Conservation (phyloP, 495 filamentous ascomycete species). For the Tuber borchii region DNA sequence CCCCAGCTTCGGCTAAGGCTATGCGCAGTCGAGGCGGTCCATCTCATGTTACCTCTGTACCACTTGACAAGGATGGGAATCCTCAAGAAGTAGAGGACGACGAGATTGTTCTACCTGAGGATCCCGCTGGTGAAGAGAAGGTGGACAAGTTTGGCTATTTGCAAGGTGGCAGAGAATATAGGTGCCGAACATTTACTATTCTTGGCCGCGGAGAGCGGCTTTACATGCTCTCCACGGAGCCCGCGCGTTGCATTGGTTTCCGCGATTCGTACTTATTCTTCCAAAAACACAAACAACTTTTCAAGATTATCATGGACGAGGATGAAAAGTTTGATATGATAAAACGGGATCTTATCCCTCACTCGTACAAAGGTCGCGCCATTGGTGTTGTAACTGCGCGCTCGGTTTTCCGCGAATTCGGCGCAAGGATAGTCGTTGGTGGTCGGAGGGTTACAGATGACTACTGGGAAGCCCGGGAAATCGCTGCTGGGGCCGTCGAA, state of each 20-base stretch:
- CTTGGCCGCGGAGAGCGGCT: conserved; percentile 71
- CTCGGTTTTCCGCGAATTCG: conserved; percentile 95
- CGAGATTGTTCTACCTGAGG: conserved; percentile 80
- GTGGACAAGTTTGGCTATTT: conserved; percentile 82
- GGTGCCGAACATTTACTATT: conserved; percentile 88
- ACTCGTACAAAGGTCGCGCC: conserved; percentile 94
- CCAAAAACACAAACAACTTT: conserved; percentile 87
- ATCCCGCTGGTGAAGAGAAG: conserved; percentile 83
- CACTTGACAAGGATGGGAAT: conserved; percentile 91
- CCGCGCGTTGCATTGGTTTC: conserved; percentile 92
- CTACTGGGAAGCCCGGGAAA: conserved; percentile 73
- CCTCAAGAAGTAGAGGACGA: conserved; percentile 86
- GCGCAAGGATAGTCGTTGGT: conserved; percentile 85
- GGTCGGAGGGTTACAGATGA: conserved; percentile 81
- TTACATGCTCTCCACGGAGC: conserved; percentile 98
- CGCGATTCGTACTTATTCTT: conserved; percentile 97
- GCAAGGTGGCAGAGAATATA: conserved; percentile 75
- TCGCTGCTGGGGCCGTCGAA: conserved; percentile 73
- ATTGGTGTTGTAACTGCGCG: conserved; percentile 96
- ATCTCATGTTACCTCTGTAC: conserved; percentile 68
- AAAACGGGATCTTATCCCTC: conserved; percentile 85
- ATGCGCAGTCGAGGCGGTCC: conserved; percentile 63
- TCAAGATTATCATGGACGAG: conserved; percentile 92
- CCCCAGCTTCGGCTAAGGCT: conserved; percentile 66
- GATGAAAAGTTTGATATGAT: conserved; percentile 91